Percentiles rank a stretch among this genome's conserved stretches.
These are phyloP conservation scores for Moesziomyces parantarcticus DNA, from an alignment of 1,284 basidiomycete species.

Conservation along the genomic window DNA sequence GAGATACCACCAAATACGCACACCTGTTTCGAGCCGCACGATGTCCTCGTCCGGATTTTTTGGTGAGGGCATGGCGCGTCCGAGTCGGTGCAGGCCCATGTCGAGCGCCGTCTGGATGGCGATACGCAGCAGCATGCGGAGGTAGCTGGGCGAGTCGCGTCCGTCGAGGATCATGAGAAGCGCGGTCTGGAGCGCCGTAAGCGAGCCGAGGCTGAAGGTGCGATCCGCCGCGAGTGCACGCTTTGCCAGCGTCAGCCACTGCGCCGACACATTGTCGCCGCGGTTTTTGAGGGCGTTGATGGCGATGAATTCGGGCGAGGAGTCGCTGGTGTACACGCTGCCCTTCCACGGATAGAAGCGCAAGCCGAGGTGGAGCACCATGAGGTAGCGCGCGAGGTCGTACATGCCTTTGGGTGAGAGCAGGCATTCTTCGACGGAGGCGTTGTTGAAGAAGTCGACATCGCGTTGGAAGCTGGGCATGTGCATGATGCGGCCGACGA, in stretches of 20 bases:
- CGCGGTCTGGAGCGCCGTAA: slow-evolving; percentile 52
- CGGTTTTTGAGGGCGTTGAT: slow-evolving; percentile 49
- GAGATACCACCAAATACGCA: slow-evolving; percentile 59
- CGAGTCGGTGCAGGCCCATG: slow-evolving; percentile 55
- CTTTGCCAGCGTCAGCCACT: slow-evolving; percentile 50
- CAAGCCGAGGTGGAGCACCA: slow-evolving; percentile 55
- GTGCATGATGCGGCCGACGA: slow-evolving; percentile 52
- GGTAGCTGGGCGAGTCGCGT: slow-evolving; percentile 36
- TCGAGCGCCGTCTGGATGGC: slow-evolving; percentile 57
- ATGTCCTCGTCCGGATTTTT: slow-evolving; percentile 31
- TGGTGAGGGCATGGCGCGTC: slow-evolving; percentile 30
- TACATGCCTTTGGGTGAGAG: slow-evolving; percentile 38
- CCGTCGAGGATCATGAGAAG: slow-evolving; percentile 54
- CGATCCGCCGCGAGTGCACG: slow-evolving; percentile 38
- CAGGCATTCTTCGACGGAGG: slow-evolving; percentile 40
- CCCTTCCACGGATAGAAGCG: slow-evolving; percentile 55
- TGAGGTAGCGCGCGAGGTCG: slow-evolving; percentile 45
- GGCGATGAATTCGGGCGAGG: slow-evolving; percentile 37
- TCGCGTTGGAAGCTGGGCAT: slow-evolving; percentile 37
- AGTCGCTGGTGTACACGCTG: slow-evolving; percentile 26
- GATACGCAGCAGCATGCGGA: slow-evolving; percentile 48
- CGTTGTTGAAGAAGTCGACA: slow-evolving; percentile 36
- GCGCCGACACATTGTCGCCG: slow-evolving; percentile 35
- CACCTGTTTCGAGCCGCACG: slow-evolving; percentile 46
- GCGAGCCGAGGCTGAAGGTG: slow-evolving; percentile 34